Percentiles rank a stretch among this genome's conserved stretches.
Conservation (phyloP, 2,329 filamentous ascomycete species). For the Microdochium paspali region DNA sequence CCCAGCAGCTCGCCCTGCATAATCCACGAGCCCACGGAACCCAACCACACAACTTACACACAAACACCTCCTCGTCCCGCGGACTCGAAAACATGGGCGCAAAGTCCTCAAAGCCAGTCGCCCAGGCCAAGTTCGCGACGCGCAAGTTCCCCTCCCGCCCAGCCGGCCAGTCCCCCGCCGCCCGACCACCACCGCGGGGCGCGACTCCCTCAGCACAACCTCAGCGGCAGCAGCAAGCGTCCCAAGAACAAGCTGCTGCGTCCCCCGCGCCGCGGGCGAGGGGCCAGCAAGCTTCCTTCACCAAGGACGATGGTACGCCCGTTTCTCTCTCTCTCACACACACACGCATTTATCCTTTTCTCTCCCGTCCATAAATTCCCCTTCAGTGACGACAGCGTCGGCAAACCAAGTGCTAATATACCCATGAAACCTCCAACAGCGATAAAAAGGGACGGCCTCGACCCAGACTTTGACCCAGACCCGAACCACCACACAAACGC, state of each 20-base stretch:
- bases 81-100: constrained; percentile 27
- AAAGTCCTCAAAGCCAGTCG: constrained; percentile 32
- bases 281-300: constrained; percentile 8
- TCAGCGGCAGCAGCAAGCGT: constrained; percentile 2
- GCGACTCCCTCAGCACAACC: constrained; percentile 5
- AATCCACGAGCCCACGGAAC: too few species aligned
- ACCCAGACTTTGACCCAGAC: constrained; percentile 25
- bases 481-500: constrained; percentile 19
- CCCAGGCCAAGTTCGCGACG: constrained; percentile 19
- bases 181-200: constrained; percentile 9
- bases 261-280: neutral
- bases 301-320: constrained; percentile 22
- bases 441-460: constrained; percentile 26
- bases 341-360: too few species aligned
- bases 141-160: constrained; percentile 35
- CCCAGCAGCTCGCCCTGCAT: too few species aligned
- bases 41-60: neutral
- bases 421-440: constrained; percentile 15
- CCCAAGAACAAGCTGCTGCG: constrained; percentile 1
- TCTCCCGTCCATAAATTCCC: constrained; percentile 2
- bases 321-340: neutral
- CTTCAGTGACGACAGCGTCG: constrained; percentile 4
- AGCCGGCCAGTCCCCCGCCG: constrained; percentile 13
- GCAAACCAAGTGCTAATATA: neutral
- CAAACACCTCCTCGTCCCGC: neutral